phyloP scores from a whole-genome alignment of 1,284 basidiomycete genomes.

The Butyriboletus appendiculatus region DNA sequence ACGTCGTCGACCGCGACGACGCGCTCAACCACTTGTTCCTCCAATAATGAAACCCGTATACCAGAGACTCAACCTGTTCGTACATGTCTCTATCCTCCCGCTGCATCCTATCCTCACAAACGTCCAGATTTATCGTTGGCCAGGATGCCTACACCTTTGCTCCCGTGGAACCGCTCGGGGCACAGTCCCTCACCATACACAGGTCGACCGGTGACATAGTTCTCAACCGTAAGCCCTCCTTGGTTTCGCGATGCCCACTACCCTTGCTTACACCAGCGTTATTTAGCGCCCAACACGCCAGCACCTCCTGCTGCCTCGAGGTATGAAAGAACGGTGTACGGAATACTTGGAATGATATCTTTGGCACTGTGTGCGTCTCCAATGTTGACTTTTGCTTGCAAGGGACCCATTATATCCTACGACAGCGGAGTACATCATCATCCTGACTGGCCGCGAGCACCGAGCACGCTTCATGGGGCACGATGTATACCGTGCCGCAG shows the following conservation, averaged over 20 bases:
- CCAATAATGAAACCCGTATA: conserved; percentile 71
- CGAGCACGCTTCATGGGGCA: conserved; percentile 82
- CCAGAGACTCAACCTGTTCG: conserved; percentile 69
- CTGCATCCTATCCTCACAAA: conserved; percentile 4
- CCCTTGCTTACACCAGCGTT: conserved; percentile 5
- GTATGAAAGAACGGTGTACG: conserved; percentile 69
- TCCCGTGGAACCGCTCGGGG: conserved; percentile 60
- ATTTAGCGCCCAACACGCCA: conserved; percentile 54
- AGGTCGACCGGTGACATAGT: conserved; percentile 72
- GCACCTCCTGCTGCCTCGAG: conserved; percentile 56
- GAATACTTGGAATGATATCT: conserved; percentile 85
- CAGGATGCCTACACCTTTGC: conserved; percentile 78
- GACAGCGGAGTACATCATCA: conserved; percentile 89
- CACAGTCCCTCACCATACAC: conserved; percentile 68
- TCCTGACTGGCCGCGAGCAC: conserved; percentile 84
- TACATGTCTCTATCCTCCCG: conserved; percentile 1
- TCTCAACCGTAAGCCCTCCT: conserved; percentile 56
- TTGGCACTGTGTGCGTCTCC: conserved; percentile 76
- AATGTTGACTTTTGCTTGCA: neutral
- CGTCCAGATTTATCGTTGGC: conserved; percentile 59
- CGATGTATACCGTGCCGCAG: conserved; percentile 87
- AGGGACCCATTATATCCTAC: conserved; percentile 5
- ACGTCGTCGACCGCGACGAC: conserved; percentile 10
- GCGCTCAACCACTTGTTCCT: conserved; percentile 10
- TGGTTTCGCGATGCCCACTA: neutral